These are phyloP conservation scores for Aspergillus melleus DNA, from an alignment of 2,329 filamentous ascomycete genomes.

Conservation along the genomic window DNA sequence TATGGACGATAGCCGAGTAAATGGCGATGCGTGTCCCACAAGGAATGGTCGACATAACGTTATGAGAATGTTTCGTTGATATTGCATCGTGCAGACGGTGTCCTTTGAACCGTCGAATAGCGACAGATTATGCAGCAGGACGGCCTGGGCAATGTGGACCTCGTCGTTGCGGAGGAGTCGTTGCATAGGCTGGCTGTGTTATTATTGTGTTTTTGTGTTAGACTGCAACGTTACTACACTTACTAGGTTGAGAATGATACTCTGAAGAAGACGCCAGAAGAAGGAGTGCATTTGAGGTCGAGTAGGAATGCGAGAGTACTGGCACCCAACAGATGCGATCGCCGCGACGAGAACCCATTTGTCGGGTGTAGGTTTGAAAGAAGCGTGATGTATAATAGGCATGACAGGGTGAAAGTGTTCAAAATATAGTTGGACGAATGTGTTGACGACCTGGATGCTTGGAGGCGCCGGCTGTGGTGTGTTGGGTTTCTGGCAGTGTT, in stretches of 20 bases:
- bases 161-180: neutral
- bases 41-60: neutral
- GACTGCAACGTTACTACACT: neutral
- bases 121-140: neutral
- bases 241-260: neutral
- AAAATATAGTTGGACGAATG: neutral
- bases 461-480: neutral
- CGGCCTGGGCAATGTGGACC: neutral
- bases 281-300: neutral
- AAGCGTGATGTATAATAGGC: neutral
- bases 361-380: neutral
- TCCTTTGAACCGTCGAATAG: neutral
- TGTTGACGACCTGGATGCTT: neutral
- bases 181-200: neutral
- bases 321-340: neutral
- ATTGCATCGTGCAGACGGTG: neutral
- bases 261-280: neutral
- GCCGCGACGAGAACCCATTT: neutral
- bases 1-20: no score
- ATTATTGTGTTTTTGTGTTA: neutral
- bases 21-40: neutral
- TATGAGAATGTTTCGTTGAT: neutral
- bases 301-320: neutral
- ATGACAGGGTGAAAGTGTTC: neutral
- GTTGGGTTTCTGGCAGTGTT: neutral